Evolutionary conservation across 768 basidiomycete species (phyloP), one percentile per base, ranked within the genome.

Genomic region (Pisolithus albus): DNA sequence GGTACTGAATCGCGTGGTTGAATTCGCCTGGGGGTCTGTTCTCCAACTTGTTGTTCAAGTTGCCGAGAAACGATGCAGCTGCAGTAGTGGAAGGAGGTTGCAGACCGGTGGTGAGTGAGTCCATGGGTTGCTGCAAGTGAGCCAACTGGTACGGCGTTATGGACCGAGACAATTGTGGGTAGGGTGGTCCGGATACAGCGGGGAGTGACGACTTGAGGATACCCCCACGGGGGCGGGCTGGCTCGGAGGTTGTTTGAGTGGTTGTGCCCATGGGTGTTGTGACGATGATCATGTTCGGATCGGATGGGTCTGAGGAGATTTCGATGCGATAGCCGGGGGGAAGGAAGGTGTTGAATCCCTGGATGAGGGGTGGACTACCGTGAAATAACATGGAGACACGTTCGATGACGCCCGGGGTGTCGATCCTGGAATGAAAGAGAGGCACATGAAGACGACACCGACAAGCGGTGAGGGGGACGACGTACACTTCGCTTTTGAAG

Each of bases 261-360:
- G 80, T 81, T 1, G 78, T 86, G 41, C 88, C 87, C 55, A 74
- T 70, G 40, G 88, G 88, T 15, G 88, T 91, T 7, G 88, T 91
- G 54, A 91, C 88, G 8, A 81, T 88, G 65, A 91, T 90, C 34
- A 77, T 79, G 64, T 83, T 81, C 19, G 82, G 78, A 64, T 88
- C 82, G 53, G 72, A 66, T 23, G 83, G 82, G 72, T 88, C 86
- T 23, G 72, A 74, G 52, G 85, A 85, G 63, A 85, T 75, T 63
- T 96, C 92, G 65, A 97, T 96, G 53, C 90, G 86, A 70, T 96
- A 97, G 28, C 94, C 94, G 44, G 86, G 79, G 5, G 94, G 94
- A 11, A 97, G 78, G 70, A 97, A 97, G 2, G 94, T 96, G 71
- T 98, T 97, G 82, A 97, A 97, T 19, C 94, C 94, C 68, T 94